Evolutionary conservation across 306 rosid species (phyloP).

Genomic region (Pyrus pyrifolia): DNA sequence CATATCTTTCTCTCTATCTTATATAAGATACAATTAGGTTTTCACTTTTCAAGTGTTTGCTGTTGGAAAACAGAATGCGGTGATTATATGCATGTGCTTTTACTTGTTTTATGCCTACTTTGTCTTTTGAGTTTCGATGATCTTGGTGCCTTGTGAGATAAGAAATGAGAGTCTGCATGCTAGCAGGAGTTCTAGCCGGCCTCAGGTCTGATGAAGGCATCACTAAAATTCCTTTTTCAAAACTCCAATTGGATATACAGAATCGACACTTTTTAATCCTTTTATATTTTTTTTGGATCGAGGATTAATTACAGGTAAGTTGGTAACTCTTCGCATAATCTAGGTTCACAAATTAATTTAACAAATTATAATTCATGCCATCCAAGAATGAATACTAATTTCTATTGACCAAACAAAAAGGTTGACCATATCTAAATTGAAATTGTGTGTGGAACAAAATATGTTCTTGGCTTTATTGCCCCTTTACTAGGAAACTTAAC

Average conservation of each 20-base stretch:
- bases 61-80: conserved; percentile 5
- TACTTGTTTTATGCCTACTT: conserved; percentile 25
- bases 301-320: background rate
- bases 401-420: background rate
- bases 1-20: conserved; percentile 33
- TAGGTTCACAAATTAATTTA: background rate
- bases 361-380: background rate
- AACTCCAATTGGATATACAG: background rate
- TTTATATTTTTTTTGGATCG: background rate
- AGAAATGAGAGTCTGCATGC: conserved; percentile 21
- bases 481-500: too few species aligned
- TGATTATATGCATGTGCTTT: conserved; percentile 1
- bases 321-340: background rate
- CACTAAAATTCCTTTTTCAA: background rate
- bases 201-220: conserved; percentile 10
- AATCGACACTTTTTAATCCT: background rate
- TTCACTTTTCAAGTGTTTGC: conserved; percentile 1
- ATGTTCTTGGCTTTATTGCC: background rate
- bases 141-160: conserved; percentile 27
- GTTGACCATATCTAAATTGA: background rate
- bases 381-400: background rate
- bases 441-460: background rate
- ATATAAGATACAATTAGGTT: conserved; percentile 8
- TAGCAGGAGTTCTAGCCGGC: conserved; percentile 1
- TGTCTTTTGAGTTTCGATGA: conserved; percentile 40